Base-by-base conservation (phyloP, 2,329 filamentous ascomycete genomes). In the Huntiella bhutanensis region DNA sequence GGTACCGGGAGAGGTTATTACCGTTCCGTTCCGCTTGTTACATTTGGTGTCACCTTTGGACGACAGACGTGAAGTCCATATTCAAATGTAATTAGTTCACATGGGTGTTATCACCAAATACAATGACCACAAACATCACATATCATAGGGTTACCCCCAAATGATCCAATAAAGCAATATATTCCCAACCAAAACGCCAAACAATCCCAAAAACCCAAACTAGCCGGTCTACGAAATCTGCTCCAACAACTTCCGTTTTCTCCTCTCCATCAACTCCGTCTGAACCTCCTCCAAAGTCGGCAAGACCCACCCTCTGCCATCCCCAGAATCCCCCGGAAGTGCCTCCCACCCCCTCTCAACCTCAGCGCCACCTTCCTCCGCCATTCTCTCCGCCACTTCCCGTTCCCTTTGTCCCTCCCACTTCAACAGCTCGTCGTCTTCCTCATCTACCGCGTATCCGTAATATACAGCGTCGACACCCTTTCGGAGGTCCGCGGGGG, bases 231-330 rank as follows among this genome's bases (percentile, higher is more conserved):
- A 49, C 53, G 50, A 36, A 37, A 92, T 69, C 64, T 91, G 88
- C 55, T 95, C 85, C 54, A 98, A 64, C 51, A 98, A 64, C 60
- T 80, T 84, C 62, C 79, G 73, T 59, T 84, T 77, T 62, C 87
- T 74, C 62, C 88, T 71, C 53, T 95, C 86, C 46, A 98, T 72
- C 54, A 98, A 65, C 62, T 96, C 91, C 57, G 87, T 76, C 62
- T 95, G 85, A n/a, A 96, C 88, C 59, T 96, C 84, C 15, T 93
- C 85, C 48, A 85, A 63, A 4, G 82, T 87, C 6, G 91, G 91
- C 55, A 96, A 61, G 52, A 74, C 75, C 88, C 88, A 95, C 41
- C 68, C 72, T 34, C 77, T 67, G 0, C 88, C 88, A 59, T 94
- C 86, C 1, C 86, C 87, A 3, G 68, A 67, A 62, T 95, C 86